Evolutionary conservation across 257 asterid genomes (phyloP).

Genomic region (Ajuga chamaepitys): DNA sequence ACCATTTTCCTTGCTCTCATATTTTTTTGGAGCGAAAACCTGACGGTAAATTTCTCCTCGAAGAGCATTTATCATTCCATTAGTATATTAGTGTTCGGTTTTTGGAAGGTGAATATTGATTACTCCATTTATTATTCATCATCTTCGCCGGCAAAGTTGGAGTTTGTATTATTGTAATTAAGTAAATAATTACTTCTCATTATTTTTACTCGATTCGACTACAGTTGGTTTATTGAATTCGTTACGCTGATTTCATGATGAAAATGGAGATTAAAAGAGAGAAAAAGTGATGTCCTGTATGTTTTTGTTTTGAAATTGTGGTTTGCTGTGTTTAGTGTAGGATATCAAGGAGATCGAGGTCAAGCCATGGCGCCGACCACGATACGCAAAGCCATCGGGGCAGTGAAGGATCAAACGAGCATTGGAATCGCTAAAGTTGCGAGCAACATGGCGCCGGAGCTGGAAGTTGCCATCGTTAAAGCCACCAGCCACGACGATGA

Average conservation of each 20-base stretch:
- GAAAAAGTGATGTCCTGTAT: not conserved
- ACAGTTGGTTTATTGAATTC: not conserved
- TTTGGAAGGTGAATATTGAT: constrained; percentile 19
- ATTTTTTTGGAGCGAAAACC: not conserved
- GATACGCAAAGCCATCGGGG: constrained; percentile 74
- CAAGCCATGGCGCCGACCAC: constrained; percentile 66
- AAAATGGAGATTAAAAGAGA: not conserved
- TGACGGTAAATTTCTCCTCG: not conserved
- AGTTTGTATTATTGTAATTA: not conserved
- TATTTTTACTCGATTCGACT: not conserved
- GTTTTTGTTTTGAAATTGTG: not conserved
- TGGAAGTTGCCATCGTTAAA: constrained; percentile 69
- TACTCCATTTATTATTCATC: not conserved
- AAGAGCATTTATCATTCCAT: not conserved
- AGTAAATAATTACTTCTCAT: not conserved
- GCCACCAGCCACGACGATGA: constrained; percentile 85
- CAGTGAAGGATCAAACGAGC: constrained; percentile 80
- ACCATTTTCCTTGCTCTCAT: not conserved
- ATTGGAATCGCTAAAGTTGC: constrained; percentile 72
- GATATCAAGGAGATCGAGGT: constrained; percentile 5
- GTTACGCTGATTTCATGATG: not conserved
- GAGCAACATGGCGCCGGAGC: constrained; percentile 74
- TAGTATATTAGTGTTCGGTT: constrained; percentile 11
- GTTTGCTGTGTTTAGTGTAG: not conserved
- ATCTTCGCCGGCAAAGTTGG: not conserved